These are phyloP conservation scores for Penicillium nordicum DNA, from an alignment of 2,329 filamentous ascomycete genomes.

Conservation along the genomic window DNA sequence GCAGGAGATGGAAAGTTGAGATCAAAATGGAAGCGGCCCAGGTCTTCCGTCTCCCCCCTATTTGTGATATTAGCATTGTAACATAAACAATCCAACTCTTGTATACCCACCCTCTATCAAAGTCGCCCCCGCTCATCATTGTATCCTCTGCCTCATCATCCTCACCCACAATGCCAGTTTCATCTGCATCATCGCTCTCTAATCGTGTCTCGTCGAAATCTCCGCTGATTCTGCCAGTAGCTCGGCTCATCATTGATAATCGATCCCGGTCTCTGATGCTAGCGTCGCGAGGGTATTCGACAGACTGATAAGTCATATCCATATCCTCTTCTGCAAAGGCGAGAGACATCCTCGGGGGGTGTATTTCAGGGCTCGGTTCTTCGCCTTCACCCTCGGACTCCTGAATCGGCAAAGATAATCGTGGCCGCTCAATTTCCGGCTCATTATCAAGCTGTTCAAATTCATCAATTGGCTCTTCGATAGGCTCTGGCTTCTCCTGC, in stretches of 20 bases:
- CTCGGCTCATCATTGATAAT: constrained; percentile 45
- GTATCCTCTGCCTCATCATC: constrained; percentile 35
- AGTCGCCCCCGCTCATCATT: constrained; percentile 37
- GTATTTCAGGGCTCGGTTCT: constrained; percentile 39
- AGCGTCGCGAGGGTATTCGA: constrained; percentile 45
- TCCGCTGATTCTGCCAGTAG: constrained; percentile 47
- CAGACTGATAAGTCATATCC: constrained; percentile 40
- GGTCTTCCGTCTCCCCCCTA: constrained; percentile 45
- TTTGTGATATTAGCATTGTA: constrained; percentile 22
- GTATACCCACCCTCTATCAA: constrained; percentile 37
- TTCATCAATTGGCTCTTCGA: constrained; percentile 26
- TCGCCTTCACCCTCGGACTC: constrained; percentile 45
- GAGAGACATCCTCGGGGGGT: constrained; percentile 39
- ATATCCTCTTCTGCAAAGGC: constrained; percentile 48
- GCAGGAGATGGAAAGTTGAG: constrained; percentile 41
- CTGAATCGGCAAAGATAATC: constrained; percentile 47
- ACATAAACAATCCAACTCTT: constrained; percentile 11
- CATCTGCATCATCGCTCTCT: constrained; percentile 43
- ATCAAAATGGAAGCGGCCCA: constrained; percentile 42
- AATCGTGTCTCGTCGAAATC: constrained; percentile 50
- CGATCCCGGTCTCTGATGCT: constrained; percentile 37
- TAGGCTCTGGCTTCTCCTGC: constrained; percentile 28
- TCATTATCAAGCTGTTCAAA: constrained; percentile 50
- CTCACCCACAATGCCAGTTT: constrained; percentile 39
- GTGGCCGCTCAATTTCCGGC: constrained; percentile 42